Evolutionary conservation across 345 rosid species (phyloP).

Genomic region (Citrus mangshanensis): DNA sequence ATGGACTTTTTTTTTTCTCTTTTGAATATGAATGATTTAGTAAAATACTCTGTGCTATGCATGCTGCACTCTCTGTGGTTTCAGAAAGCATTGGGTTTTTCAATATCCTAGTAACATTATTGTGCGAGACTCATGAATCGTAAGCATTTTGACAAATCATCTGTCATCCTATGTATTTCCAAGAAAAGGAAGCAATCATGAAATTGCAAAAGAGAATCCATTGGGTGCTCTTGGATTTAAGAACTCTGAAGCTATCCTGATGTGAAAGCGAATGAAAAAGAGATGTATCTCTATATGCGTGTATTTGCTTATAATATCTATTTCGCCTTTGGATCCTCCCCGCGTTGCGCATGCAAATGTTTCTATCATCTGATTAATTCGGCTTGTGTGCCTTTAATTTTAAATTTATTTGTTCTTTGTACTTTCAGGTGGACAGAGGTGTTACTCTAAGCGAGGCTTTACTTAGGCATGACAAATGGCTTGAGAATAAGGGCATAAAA

Average conservation of each 20-base stretch:
- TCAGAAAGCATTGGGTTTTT: neutral
- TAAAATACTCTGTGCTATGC: neutral
- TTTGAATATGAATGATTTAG: neutral
- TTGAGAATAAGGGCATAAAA: slow-evolving; percentile 50
- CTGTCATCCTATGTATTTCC: neutral
- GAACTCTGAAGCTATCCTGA: neutral
- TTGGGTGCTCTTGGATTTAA: neutral
- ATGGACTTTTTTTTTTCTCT: neutral
- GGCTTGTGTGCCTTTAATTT: neutral
- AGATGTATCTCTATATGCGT: neutral
- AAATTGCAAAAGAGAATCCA: neutral
- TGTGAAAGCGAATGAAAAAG: neutral
- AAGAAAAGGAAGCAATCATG: neutral
- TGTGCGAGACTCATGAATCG: neutral
- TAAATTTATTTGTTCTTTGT: neutral
- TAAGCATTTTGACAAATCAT: neutral
- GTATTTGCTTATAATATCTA: neutral
- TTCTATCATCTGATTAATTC: neutral
- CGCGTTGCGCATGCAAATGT: neutral
- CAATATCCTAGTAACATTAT: neutral
- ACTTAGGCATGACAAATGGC: slow-evolving; percentile 57
- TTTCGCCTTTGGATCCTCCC: neutral
- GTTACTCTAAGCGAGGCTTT: slow-evolving; percentile 13
- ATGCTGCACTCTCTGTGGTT: neutral
- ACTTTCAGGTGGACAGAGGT: slow-evolving; percentile 49